Evolutionary conservation across 208 protist species (phyloP).

Genomic region (Trypanosoma lewisi): DNA sequence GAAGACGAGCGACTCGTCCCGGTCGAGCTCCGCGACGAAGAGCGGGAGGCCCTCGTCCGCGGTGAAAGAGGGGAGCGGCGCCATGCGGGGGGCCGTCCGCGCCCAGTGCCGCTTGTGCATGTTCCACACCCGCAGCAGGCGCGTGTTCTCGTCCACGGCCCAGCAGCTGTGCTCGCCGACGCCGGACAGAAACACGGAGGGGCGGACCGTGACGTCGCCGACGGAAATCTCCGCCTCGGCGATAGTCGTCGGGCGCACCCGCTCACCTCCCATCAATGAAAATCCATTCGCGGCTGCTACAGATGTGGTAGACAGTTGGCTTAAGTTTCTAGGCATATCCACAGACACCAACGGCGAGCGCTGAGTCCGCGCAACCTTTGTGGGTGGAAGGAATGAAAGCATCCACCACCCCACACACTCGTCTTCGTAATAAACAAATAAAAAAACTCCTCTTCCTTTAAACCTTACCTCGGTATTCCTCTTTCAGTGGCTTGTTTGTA

Average conservation of each 20-base stretch:
- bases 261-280: background rate
- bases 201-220: constrained; percentile 13
- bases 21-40: constrained; percentile 73
- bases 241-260: constrained; percentile 20
- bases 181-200: constrained; percentile 59
- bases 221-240: constrained; percentile 28
- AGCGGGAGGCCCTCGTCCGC: constrained; percentile 55
- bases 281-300: constrained; percentile 10
- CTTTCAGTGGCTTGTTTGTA: too few relatives aligned
- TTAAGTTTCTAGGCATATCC: constrained; percentile 1
- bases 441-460: too few relatives aligned
- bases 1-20: constrained; percentile 64
- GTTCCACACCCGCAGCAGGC: constrained; percentile 70
- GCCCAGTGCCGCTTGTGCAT: constrained; percentile 46
- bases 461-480: too few relatives aligned
- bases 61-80: constrained; percentile 66
- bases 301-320: constrained; percentile 2
- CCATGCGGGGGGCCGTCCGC: constrained; percentile 49
- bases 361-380: constrained; percentile 78
- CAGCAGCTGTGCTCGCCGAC: constrained; percentile 69
- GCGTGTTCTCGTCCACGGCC: constrained; percentile 70
- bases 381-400: constrained; percentile 54
- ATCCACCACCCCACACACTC: constrained; percentile 4
- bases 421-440: background rate
- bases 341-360: constrained; percentile 26